Conservation (phyloP, 208 protist species). For the Leishmania amazonensis region DNA sequence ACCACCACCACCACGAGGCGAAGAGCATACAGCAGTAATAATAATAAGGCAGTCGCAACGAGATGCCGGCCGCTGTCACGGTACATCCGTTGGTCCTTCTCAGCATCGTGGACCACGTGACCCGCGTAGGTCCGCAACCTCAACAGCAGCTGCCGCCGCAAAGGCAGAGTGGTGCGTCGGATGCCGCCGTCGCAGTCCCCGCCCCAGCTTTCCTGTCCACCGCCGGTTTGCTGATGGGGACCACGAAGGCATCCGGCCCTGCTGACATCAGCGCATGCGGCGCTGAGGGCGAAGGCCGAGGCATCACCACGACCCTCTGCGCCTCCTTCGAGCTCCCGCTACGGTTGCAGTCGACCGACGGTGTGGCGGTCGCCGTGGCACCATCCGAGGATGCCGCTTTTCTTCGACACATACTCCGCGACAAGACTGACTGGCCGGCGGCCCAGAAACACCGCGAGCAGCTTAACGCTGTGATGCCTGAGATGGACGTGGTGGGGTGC, state of each 20-base stretch:
- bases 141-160: not conserved
- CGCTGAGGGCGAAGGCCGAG: not conserved
- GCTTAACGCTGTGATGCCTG: conserved; percentile 52
- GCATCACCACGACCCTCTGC: conserved; percentile 36
- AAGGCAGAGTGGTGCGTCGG: not conserved
- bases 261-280: not conserved
- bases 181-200: not conserved
- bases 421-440: conserved; percentile 42
- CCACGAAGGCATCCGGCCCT: not conserved
- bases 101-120: conserved; percentile 72
- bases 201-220: not conserved
- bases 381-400: not conserved
- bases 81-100: conserved; percentile 77
- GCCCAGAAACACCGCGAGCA: conserved; percentile 39
- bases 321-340: conserved; percentile 56
- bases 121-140: conserved; percentile 19
- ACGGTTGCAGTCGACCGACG: not conserved
- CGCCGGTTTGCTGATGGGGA: conserved; percentile 20
- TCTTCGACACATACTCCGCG: not conserved
- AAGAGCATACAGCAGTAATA: not conserved
- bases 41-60: not conserved
- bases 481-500: conserved; percentile 63
- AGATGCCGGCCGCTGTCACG: conserved; percentile 18
- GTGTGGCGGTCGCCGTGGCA: not conserved
- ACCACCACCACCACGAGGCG: not conserved